These are phyloP conservation scores for Clonostachys rhizophaga DNA, from an alignment of 2,329 filamentous ascomycete genomes.

Conservation along the genomic window DNA sequence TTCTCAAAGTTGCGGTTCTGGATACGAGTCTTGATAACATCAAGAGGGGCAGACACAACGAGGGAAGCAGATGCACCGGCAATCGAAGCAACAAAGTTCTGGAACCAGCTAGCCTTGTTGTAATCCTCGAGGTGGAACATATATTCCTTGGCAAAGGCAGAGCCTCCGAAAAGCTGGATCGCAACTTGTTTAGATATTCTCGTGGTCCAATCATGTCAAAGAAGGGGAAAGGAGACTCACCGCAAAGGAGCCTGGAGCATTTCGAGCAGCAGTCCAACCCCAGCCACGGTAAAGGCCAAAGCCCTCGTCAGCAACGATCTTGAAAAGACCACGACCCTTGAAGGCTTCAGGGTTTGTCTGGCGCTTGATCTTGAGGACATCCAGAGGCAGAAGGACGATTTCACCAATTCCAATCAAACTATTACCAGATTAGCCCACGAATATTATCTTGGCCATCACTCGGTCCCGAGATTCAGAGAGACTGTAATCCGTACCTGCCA, in stretches of 20 bases:
- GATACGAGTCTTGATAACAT: constrained; percentile 97
- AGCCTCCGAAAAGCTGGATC: constrained; percentile 87
- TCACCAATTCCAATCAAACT: constrained; percentile 96
- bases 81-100: constrained; percentile 97
- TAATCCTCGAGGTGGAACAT: constrained; percentile 87
- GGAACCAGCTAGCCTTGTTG: constrained; percentile 88
- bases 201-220: too few species aligned
- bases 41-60: constrained; percentile 89
- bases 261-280: constrained; percentile 96
- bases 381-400: constrained; percentile 89
- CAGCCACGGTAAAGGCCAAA: constrained; percentile 94
- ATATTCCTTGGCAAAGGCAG: constrained; percentile 96
- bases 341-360: constrained; percentile 99
- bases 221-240: constrained; percentile 46
- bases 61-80: constrained; percentile 93
- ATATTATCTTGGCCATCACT: neutral
- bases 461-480: neutral
- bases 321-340: constrained; percentile 84
- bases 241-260: constrained; percentile 94
- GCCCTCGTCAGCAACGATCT: constrained; percentile 88
- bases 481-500: constrained; percentile 58
- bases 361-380: constrained; percentile 98
- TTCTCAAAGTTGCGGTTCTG: constrained; percentile 99
- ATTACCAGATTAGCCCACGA: neutral
- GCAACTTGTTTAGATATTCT: constrained; percentile 9